These are phyloP conservation scores for Smallanthus sonchifolius DNA, from an alignment of 129 eudicot genomes.

Conservation along the genomic window DNA sequence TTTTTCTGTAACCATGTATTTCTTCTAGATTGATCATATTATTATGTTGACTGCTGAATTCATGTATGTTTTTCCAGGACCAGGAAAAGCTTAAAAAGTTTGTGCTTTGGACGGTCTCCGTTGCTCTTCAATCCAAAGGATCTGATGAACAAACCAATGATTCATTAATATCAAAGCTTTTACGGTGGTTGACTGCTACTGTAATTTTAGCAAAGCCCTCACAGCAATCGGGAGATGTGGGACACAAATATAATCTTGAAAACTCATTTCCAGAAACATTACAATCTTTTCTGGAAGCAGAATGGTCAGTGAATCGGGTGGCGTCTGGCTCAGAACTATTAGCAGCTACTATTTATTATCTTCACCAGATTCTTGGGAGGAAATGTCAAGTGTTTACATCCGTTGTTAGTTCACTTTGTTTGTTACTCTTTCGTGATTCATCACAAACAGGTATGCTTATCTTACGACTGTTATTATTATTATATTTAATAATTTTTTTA, in stretches of 20 bases:
- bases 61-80: slow-evolving; percentile 37
- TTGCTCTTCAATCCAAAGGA: slow-evolving; percentile 45
- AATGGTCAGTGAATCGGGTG: slow-evolving; percentile 13
- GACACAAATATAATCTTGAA: slow-evolving; percentile 9
- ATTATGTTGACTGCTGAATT: not conserved
- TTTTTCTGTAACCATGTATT: not conserved
- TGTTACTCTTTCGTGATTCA: slow-evolving; percentile 48
- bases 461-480: not conserved
- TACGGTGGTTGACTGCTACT: slow-evolving; percentile 86
- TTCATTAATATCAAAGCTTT: slow-evolving; percentile 57
- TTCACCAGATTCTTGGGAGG: slow-evolving; percentile 60
- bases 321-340: slow-evolving; percentile 37
- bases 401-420: slow-evolving; percentile 68
- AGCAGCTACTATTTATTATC: slow-evolving; percentile 55
- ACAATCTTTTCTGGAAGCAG: slow-evolving; percentile 39
- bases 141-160: slow-evolving; percentile 40
- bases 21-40: not conserved
- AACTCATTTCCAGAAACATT: slow-evolving; percentile 26
- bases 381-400: slow-evolving; percentile 53
- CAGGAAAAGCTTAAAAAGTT: slow-evolving; percentile 55
- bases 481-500: not conserved
- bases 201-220: slow-evolving; percentile 46
- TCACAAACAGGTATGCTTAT: slow-evolving; percentile 35
- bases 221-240: slow-evolving; percentile 20
- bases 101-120: slow-evolving; percentile 62